A percentile compares a stretch with the other conserved stretches of the same genome.
These are phyloP conservation scores for Cicer pinnatifidum DNA, from an alignment of 306 rosid genomes.

Conservation along the genomic window DNA sequence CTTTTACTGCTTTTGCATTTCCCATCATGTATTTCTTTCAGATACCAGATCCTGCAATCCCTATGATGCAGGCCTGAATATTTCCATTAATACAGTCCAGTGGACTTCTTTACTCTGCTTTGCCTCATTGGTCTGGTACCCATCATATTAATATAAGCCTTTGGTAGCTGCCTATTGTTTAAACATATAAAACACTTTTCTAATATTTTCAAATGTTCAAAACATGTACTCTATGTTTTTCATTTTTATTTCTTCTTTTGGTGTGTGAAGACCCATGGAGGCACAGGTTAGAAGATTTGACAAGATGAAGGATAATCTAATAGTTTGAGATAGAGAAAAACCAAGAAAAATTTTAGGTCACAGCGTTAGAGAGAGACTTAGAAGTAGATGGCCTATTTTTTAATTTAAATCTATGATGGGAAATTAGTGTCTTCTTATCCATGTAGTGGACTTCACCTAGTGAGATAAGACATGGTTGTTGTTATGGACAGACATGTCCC, in stretches of 20 bases:
- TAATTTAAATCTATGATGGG: too few species aligned
- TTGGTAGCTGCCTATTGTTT: neutral
- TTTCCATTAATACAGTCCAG: too few species aligned
- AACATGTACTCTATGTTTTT: neutral
- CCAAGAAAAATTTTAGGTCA: too few species aligned
- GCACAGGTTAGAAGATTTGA: too few species aligned
- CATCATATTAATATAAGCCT: conserved; percentile 3
- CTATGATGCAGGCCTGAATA: too few species aligned
- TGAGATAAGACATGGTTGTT: neutral
- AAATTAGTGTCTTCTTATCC: too few species aligned
- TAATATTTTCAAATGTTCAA: neutral
- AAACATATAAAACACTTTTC: conserved; percentile 19
- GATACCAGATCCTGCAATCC: neutral
- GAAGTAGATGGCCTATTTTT: too few species aligned
- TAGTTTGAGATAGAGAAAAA: too few species aligned
- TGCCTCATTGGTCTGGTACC: neutral
- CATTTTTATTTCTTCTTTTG: conserved; percentile 27
- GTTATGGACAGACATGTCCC: neutral
- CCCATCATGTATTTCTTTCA: neutral
- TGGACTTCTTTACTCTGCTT: neutral
- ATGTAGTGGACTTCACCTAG: too few species aligned
- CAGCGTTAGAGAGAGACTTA: too few species aligned
- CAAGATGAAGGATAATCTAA: too few species aligned
- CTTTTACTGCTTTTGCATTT: neutral
- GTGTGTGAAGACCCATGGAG: neutral